Conservation (phyloP, 257 asterid genomes). For the Jasminum sambac region DNA sequence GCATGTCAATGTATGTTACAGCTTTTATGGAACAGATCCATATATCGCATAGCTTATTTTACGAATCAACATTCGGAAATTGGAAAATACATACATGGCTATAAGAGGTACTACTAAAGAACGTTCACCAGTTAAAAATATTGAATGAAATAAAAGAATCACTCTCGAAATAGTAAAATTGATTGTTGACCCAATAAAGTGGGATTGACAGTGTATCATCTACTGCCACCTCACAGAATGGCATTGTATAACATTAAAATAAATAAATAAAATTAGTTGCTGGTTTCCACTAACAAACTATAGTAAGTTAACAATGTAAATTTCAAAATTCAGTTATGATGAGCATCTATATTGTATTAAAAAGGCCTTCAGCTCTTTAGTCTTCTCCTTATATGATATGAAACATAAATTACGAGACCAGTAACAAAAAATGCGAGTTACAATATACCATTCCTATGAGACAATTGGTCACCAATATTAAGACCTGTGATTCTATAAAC, state of each 20-base stretch:
- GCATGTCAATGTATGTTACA: background rate
- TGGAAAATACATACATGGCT: background rate
- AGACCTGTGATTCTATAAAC: slow-evolving; percentile 6
- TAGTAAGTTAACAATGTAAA: background rate
- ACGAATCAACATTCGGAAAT: background rate
- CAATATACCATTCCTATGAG: background rate
- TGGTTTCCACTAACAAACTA: background rate
- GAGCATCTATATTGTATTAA: background rate
- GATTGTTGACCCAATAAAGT: background rate
- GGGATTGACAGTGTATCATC: background rate
- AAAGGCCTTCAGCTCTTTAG: background rate
- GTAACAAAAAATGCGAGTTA: background rate
- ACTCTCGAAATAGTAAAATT: background rate
- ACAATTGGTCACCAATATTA: background rate
- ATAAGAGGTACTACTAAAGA: background rate
- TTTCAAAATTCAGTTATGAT: background rate
- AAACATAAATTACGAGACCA: background rate
- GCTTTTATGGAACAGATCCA: background rate
- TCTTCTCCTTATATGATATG: background rate
- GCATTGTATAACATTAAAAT: background rate
- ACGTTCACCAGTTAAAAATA: background rate
- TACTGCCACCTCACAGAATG: background rate
- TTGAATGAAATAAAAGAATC: background rate
- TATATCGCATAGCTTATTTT: background rate
- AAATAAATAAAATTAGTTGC: background rate